These are phyloP conservation scores for Tolypocladium pustulatum DNA, from an alignment of 2,329 filamentous ascomycete species.

Conservation along the genomic window DNA sequence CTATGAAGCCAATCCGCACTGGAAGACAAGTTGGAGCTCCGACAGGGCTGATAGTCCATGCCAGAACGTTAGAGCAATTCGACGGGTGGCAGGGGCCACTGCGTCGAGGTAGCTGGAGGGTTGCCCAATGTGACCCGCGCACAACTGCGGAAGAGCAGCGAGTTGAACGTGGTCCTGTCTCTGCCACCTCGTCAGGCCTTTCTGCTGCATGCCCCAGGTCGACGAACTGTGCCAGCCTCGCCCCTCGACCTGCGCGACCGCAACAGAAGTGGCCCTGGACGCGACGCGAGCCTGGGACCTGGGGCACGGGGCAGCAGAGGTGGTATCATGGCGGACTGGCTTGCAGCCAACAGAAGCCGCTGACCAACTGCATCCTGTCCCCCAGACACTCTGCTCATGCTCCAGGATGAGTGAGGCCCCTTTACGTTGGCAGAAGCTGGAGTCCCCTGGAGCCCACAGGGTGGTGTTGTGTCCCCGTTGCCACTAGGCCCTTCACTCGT, in stretches of 20 bases:
- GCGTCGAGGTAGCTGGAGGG: too few species aligned
- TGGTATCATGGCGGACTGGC: not conserved
- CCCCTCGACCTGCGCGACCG: not conserved
- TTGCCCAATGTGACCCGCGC: too few species aligned
- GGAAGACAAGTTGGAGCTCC: too few species aligned
- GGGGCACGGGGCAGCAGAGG: not conserved
- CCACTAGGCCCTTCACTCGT: not conserved
- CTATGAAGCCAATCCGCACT: too few species aligned
- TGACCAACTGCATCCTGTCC: not conserved
- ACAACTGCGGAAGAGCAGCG: too few species aligned
- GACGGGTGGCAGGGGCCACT: too few species aligned
- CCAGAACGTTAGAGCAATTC: too few species aligned
- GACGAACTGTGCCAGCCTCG: not conserved
- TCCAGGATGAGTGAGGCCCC: not conserved
- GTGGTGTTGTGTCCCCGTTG: too few species aligned
- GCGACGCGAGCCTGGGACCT: not conserved
- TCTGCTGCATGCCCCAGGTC: not conserved
- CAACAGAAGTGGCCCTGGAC: not conserved
- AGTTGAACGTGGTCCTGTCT: too few species aligned
- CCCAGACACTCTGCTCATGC: not conserved
- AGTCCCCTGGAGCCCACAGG: not conserved
- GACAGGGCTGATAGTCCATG: too few species aligned
- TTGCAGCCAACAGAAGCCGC: not conserved
- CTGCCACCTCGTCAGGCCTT: not conserved
- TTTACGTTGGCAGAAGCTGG: not conserved